phyloP scores from a whole-genome alignment of 345 rosid species.

The Microcos paniculata region DNA sequence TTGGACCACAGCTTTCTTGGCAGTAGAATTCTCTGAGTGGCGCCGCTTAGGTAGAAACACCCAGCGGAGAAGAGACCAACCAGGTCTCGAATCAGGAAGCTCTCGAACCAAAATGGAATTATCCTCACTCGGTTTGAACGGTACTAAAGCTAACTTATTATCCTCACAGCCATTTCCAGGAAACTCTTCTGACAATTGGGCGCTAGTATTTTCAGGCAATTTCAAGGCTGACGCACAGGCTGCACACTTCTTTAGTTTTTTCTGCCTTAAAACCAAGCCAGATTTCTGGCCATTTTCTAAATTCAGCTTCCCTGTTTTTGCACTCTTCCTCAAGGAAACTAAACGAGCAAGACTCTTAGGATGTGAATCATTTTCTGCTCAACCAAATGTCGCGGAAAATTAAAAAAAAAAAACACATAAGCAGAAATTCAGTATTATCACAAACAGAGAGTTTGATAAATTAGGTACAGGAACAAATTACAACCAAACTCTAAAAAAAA shows the following conservation, averaged over 20 bases:
- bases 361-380: not conserved
- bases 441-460: not conserved
- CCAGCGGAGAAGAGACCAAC: constrained; percentile 66
- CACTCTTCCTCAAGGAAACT: not conserved
- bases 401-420: not conserved
- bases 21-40: constrained; percentile 37
- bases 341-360: not conserved
- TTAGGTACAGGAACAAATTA: not conserved
- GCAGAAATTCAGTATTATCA: not conserved
- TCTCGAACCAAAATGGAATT: constrained; percentile 18
- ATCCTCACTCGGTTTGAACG: constrained; percentile 32
- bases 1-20: constrained; percentile 44
- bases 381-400: not conserved
- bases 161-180: constrained; percentile 20
- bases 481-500: not conserved
- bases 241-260: not conserved
- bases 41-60: constrained; percentile 34
- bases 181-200: constrained; percentile 14
- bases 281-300: not conserved
- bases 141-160: constrained; percentile 57
- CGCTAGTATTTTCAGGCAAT: constrained; percentile 11
- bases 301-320: not conserved
- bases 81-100: constrained; percentile 30
- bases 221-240: not conserved
- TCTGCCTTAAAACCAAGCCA: constrained; percentile 4